These are phyloP conservation scores for Pythium graminicola DNA, from an alignment of 352 stramenopile species.

Conservation along the genomic window DNA sequence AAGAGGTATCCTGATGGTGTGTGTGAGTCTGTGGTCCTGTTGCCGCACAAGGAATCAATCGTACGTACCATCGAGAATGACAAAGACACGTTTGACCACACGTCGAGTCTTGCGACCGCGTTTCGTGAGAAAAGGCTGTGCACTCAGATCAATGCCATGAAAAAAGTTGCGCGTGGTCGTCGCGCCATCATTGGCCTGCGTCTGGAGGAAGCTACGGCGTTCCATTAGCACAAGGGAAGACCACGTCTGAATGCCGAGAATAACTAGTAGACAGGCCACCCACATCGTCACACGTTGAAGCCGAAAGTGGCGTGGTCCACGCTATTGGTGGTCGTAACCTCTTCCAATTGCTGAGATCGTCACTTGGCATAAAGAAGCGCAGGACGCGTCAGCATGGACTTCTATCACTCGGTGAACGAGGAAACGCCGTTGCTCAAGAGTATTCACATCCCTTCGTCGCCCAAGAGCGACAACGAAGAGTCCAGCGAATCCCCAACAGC, in stretches of 20 bases:
- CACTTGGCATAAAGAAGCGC: background rate
- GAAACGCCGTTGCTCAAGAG: constrained; percentile 37
- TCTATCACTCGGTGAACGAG: constrained; percentile 34
- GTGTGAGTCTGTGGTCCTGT: no score
- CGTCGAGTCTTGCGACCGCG: constrained; percentile 56
- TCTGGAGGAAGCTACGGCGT: constrained; percentile 20
- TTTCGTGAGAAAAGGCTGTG: constrained; percentile 70
- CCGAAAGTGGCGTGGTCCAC: background rate
- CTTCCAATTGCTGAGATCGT: no score
- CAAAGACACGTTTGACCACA: constrained; percentile 66
- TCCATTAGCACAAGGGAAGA: no score
- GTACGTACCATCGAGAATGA: constrained; percentile 56
- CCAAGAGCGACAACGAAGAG: constrained; percentile 30
- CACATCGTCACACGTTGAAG: background rate
- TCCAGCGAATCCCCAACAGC: no score
- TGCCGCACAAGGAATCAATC: no score
- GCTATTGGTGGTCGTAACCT: no score
- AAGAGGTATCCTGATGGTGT: constrained; percentile 52
- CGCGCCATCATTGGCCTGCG: background rate
- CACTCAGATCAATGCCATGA: constrained; percentile 51
- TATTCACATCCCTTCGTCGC: constrained; percentile 26
- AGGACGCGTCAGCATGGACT: constrained; percentile 26
- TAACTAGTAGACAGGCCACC: background rate
- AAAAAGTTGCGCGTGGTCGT: constrained; percentile 33
- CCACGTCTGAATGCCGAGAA: no score